phyloP scores from a whole-genome alignment of 2,329 filamentous ascomycete genomes.

The Xylaria polymorpha region DNA sequence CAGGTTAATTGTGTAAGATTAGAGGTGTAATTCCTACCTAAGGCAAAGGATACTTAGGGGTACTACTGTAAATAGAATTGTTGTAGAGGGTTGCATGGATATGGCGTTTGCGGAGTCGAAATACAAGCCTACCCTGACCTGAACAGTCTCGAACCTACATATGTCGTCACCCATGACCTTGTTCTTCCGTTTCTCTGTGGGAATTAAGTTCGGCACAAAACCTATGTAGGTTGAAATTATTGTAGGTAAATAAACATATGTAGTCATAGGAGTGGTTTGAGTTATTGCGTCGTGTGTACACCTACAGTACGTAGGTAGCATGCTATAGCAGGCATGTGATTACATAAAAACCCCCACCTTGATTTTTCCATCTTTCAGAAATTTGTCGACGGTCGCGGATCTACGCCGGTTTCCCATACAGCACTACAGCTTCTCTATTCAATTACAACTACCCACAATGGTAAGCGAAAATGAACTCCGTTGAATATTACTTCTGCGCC shows the following conservation, averaged over 20 bases:
- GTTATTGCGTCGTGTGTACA: background rate
- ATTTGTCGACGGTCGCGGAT: background rate
- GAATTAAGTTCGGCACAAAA: background rate
- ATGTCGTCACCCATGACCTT: background rate
- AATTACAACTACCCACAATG: conserved; percentile 23
- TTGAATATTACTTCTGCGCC: background rate
- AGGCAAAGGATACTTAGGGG: conserved; percentile 3
- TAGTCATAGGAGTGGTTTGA: background rate
- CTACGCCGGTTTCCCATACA: background rate
- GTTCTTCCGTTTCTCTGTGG: background rate
- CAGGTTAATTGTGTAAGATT: conserved; percentile 20
- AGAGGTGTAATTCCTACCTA: background rate
- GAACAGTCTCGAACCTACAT: background rate
- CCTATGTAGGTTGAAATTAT: too few relatives aligned
- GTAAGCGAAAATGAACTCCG: conserved; percentile 21
- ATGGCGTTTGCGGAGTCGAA: conserved; percentile 20
- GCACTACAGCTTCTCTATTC: background rate
- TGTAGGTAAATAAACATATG: background rate
- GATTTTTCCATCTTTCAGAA: background rate
- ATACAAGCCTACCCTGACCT: background rate
- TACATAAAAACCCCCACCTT: conserved; percentile 21
- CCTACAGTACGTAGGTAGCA: too few relatives aligned
- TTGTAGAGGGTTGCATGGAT: conserved; percentile 24
- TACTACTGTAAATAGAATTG: conserved; percentile 6
- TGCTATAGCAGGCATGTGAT: background rate